Evolutionary conservation across 805 yeast species (phyloP).

Genomic region (Starmerella roubikii): DNA sequence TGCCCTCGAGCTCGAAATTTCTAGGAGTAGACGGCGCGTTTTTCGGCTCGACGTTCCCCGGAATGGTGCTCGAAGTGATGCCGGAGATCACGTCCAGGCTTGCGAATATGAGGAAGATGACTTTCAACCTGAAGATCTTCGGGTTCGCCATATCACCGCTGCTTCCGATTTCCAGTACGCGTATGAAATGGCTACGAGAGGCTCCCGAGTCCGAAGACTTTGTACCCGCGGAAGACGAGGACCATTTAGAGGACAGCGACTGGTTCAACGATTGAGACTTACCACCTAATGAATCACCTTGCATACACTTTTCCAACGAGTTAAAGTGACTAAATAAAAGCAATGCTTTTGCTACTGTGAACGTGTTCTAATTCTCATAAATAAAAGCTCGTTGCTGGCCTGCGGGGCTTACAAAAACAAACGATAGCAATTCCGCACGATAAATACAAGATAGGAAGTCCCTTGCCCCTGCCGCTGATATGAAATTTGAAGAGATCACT

Average conservation of each 20-base stretch:
- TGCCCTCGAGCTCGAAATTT: slow-evolving; percentile 78
- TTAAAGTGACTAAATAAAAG: too few relatives aligned
- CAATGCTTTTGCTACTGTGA: too few relatives aligned
- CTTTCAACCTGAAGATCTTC: slow-evolving; percentile 56
- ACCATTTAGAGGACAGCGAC: slow-evolving; percentile 6
- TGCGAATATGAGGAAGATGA: slow-evolving; percentile 39
- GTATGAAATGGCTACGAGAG: slow-evolving; percentile 89
- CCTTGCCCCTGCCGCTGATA: not conserved
- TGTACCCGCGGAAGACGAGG: slow-evolving; percentile 31
- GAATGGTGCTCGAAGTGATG: slow-evolving; percentile 76
- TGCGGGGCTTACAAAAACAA: too few relatives aligned
- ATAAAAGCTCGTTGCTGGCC: too few relatives aligned
- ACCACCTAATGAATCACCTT: too few relatives aligned
- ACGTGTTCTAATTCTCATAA: too few relatives aligned
- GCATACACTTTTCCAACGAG: too few relatives aligned
- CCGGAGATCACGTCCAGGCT: slow-evolving; percentile 80
- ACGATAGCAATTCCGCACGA: too few relatives aligned
- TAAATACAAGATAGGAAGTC: too few relatives aligned
- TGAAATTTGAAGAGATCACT: slow-evolving; percentile 8
- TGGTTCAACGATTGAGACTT: slow-evolving; percentile 4
- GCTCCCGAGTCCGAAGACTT: slow-evolving; percentile 45
- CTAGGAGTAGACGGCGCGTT: slow-evolving; percentile 89
- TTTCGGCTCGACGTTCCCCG: slow-evolving; percentile 93
- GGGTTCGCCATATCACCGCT: slow-evolving; percentile 71
- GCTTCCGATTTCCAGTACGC: slow-evolving; percentile 64